Conservation (phyloP, 2,329 filamentous ascomycete species). For the Penicillium sp. region DNA sequence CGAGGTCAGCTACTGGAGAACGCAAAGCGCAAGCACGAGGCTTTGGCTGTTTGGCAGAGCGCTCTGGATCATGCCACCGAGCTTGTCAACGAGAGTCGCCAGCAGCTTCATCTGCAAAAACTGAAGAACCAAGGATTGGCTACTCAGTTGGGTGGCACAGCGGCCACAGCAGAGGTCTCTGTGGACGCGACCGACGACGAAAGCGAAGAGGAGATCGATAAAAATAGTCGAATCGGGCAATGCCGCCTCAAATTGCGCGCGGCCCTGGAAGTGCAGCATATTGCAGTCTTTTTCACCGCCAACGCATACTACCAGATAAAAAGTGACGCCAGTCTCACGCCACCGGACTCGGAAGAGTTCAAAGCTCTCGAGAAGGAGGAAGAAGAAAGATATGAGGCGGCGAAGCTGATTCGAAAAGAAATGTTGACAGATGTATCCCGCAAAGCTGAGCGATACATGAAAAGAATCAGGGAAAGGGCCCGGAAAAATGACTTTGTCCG, state of each 20-base stretch:
- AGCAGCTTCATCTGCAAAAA: conserved; percentile 51
- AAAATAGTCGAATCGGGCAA: conserved; percentile 48
- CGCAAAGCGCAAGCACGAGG: conserved; percentile 59
- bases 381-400: conserved; percentile 65
- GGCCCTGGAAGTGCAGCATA: conserved; percentile 73
- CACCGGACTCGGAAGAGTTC: conserved; percentile 62
- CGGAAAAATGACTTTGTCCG: conserved; percentile 52
- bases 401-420: conserved; percentile 71
- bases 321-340: conserved; percentile 57
- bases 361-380: conserved; percentile 63
- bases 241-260: conserved; percentile 62
- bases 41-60: conserved; percentile 63
- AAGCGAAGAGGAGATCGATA: conserved; percentile 34
- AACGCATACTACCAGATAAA: conserved; percentile 83
- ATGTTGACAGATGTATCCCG: conserved; percentile 57
- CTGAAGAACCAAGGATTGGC: conserved; percentile 22
- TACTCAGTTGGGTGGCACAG: conserved; percentile 8
- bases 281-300: conserved; percentile 75
- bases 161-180: conserved; percentile 13
- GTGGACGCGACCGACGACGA: conserved; percentile 30
- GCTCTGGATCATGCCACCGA: conserved; percentile 46
- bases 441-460: conserved; percentile 62
- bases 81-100: conserved; percentile 57
- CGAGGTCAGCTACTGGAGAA: conserved; percentile 76
- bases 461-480: conserved; percentile 51